A percentile compares a stretch with the other conserved stretches of the same genome.
phyloP scores from a whole-genome alignment of 345 rosid species.

The Salix koriyanagi region DNA sequence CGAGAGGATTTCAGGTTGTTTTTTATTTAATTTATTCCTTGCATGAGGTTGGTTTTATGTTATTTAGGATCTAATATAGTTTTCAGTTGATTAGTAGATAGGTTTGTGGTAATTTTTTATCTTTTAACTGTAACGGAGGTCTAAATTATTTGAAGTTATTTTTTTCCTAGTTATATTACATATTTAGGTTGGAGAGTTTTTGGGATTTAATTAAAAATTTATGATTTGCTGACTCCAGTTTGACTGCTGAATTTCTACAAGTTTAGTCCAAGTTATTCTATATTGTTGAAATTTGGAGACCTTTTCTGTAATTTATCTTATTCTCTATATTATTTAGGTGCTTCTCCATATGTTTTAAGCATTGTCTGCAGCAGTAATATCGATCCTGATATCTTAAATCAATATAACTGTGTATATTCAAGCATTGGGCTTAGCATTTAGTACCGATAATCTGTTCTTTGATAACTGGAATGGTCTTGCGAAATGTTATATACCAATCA shows the following conservation, averaged over 20 bases:
- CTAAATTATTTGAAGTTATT: not conserved
- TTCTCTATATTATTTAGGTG: too few relatives aligned
- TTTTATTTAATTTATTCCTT: not conserved
- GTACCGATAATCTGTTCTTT: too few relatives aligned
- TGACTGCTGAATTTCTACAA: not conserved
- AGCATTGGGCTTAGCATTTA: too few relatives aligned
- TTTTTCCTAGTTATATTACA: not conserved
- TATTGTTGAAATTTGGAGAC: not conserved
- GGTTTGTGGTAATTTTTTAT: constrained; percentile 1
- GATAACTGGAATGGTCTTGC: too few relatives aligned
- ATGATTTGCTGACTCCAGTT: too few relatives aligned
- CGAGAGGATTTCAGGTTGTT: constrained; percentile 62
- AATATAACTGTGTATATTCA: too few relatives aligned
- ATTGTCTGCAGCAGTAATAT: too few relatives aligned
- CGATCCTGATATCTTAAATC: too few relatives aligned
- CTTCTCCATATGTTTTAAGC: too few relatives aligned
- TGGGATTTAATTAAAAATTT: not conserved
- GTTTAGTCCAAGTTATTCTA: not conserved
- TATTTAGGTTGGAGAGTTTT: not conserved
- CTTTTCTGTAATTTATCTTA: too few relatives aligned
- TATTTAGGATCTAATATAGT: not conserved
- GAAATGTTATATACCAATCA: too few relatives aligned
- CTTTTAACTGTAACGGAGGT: not conserved
- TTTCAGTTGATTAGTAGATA: not conserved
- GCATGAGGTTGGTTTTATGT: not conserved